phyloP scores from a whole-genome alignment of 2,329 filamentous ascomycete species.

The Ophiostoma sp. region DNA sequence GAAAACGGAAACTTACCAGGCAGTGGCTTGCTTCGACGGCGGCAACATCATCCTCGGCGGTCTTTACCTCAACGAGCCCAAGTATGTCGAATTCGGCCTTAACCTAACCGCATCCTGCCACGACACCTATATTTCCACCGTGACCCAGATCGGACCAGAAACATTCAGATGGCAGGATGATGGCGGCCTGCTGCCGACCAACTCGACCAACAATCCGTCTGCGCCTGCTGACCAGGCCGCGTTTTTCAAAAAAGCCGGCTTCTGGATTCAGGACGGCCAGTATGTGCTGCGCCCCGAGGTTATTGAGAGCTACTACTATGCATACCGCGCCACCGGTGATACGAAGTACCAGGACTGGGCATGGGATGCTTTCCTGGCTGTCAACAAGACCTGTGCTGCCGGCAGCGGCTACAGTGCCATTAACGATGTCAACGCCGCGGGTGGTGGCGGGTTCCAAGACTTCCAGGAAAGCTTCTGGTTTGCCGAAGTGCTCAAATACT shows the following conservation, averaged over 20 bases:
- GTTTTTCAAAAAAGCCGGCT: conserved; percentile 65
- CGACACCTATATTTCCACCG: conserved; percentile 63
- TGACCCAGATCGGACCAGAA: conserved; percentile 73
- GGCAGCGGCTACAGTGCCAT: conserved; percentile 64
- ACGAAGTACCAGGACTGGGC: conserved; percentile 75
- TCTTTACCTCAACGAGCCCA: conserved; percentile 57
- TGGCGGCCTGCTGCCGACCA: conserved; percentile 33
- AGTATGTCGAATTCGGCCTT: conserved; percentile 71
- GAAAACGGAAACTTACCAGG: not conserved
- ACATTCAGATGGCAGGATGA: conserved; percentile 57
- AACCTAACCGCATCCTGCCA: conserved; percentile 66
- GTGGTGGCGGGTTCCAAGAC: conserved; percentile 59
- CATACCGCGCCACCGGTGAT: conserved; percentile 73
- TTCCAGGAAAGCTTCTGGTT: conserved; percentile 86
- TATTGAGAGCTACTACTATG: conserved; percentile 80
- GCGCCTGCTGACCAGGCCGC: conserved; percentile 41
- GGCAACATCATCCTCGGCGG: conserved; percentile 83
- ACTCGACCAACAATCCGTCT: conserved; percentile 36
- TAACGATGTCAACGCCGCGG: conserved; percentile 56
- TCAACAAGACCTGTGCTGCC: conserved; percentile 58
- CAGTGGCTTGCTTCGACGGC: conserved; percentile 75
- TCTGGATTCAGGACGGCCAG: conserved; percentile 56
- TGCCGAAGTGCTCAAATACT: conserved; percentile 82
- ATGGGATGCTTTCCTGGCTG: conserved; percentile 69
- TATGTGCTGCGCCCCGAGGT: conserved; percentile 78